Evolutionary conservation across 1,284 basidiomycete species (phyloP).

Genomic region (Ceraceosorus bombacis): DNA sequence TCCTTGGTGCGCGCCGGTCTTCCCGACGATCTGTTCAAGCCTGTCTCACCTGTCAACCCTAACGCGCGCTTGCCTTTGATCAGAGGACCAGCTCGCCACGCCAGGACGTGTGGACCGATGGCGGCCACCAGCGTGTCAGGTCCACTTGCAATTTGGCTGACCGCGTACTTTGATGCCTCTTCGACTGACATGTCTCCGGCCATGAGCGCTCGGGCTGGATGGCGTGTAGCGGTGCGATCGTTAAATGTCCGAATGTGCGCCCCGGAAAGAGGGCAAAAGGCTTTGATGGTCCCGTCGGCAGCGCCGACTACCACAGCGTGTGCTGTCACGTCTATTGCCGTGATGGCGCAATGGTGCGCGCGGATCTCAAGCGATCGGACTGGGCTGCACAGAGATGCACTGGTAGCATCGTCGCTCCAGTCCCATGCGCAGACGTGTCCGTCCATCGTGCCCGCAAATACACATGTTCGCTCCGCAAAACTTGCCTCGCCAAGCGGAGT

Average conservation of each 20-base stretch:
- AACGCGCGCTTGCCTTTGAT: conserved; percentile 3
- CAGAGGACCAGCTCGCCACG: conserved; percentile 62
- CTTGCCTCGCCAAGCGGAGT: conserved; percentile 7
- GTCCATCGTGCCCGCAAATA: conserved; percentile 35
- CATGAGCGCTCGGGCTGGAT: conserved; percentile 58
- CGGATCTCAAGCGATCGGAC: conserved; percentile 50
- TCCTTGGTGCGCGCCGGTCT: conserved; percentile 13
- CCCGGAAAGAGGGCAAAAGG: conserved; percentile 64
- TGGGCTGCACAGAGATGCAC: conserved; percentile 27
- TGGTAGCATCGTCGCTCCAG: conserved; percentile 3
- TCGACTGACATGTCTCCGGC: conserved; percentile 51
- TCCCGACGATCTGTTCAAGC: conserved; percentile 13
- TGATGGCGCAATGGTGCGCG: conserved; percentile 35
- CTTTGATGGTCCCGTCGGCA: conserved; percentile 58
- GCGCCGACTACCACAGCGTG: conserved; percentile 32
- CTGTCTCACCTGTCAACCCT: neutral
- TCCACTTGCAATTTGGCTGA: conserved; percentile 61
- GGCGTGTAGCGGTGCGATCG: conserved; percentile 36
- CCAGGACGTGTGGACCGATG: conserved; percentile 61
- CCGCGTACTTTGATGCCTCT: conserved; percentile 53
- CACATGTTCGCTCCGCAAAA: conserved; percentile 37
- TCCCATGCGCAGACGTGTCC: conserved; percentile 39
- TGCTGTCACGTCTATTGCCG: conserved; percentile 31
- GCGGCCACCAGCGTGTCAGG: conserved; percentile 60
- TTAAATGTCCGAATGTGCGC: conserved; percentile 40